Evolutionary conservation across 208 protist genomes (phyloP), one percentile per base, ranked within the genome.

Genomic region (Wallacemonas sp.): DNA sequence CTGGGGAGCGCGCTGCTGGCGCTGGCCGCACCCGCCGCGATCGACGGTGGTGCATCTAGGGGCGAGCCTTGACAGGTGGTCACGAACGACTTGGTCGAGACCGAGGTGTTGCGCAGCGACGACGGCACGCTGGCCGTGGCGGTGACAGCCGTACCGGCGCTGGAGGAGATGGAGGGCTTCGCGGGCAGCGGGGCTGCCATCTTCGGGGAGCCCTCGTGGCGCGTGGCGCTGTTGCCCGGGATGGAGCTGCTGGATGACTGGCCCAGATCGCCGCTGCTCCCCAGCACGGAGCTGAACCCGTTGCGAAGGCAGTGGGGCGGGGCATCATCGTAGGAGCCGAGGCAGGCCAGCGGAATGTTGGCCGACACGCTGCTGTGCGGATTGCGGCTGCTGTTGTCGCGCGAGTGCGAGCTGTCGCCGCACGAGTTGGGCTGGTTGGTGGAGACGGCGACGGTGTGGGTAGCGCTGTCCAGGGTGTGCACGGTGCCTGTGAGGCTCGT

Each of bases 231-330:
- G 36, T 41, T 16, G 44, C 44, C 16, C n/a, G n/a, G n/a, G n/a
- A n/a, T n/a, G 20, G 44, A 18, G 8, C 5, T 49, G 44, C 8
- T 12, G 11, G 44, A 49, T 7, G 44, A 12, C 11, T 10, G 10
- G 16, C 44, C 44, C 7, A 25, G 44, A 5, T 49, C 44, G n/a
- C 44, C 44, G 0, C 44, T 2, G 52, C 52, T 59, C 5, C 52
- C 36, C 52, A 42, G 7, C 32, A 29, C 18, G 16, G 52, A 41
- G 5, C 31, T 25, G 31, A 8, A 12, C 14, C 52, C 20, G 32
- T 41, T 8, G n/a, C 52, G 52, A n/a, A 59, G 20, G 29, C n/a
- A 59, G 12, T 59, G 52, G 29, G 52, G 52, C 18, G 52, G 52
- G 29, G 52, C 52, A 25, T 59, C 52, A 12, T 59, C 52, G 52